Base-by-base conservation (phyloP, 352 stramenopile species). In the Hyphochytrium catenoides region DNA sequence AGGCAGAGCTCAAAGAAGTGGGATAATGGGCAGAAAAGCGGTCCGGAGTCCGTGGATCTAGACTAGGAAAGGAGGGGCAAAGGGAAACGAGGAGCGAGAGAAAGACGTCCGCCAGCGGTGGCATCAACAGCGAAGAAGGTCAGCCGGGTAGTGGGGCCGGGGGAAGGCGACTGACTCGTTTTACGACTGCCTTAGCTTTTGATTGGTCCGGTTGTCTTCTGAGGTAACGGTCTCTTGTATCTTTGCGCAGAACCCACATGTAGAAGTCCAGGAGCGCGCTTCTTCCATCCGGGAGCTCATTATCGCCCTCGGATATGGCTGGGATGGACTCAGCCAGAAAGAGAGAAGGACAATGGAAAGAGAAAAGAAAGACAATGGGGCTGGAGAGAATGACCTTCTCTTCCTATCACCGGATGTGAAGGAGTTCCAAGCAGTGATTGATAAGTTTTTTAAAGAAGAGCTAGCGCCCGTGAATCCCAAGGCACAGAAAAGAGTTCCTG, bases 261-360 rank as follows among this genome's bases (percentile, higher is more conserved):
- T 89, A 21, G 79, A 95, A 53, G 86, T 97, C 7, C 75, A 94
- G 50, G 88, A 97, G 54, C 68, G 85, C 42, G 74, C 83, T 7
- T 75, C 86, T 22, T 77, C 71, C 15, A 30, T 78, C n/a, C 57
- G 78, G 42, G 59, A 76, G 43, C 57, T 75, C 9, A 41, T 75
- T 38, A 40, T 74, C 19, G 54, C 59, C 11, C 50, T 77, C 14
- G 50, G 56, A 9, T 60, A 78, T 16, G 69, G 69, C 8, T 48
- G 65, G 17, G 54, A 49, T 20, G 53, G 62, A 3, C 35, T 83
- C 8, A 62, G 46, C 2, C 38, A 58, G 3, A 59, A 78, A 24
- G 62, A 74, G 34, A 63, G 69, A n/a, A n/a, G n/a, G n/a, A n/a
- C n/a, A n/a, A n/a, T n/a, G n/a, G n/a, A n/a, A n/a, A n/a, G n/a